Evolutionary conservation across 257 asterid genomes (phyloP).

Genomic region (Solanum sejunctum): DNA sequence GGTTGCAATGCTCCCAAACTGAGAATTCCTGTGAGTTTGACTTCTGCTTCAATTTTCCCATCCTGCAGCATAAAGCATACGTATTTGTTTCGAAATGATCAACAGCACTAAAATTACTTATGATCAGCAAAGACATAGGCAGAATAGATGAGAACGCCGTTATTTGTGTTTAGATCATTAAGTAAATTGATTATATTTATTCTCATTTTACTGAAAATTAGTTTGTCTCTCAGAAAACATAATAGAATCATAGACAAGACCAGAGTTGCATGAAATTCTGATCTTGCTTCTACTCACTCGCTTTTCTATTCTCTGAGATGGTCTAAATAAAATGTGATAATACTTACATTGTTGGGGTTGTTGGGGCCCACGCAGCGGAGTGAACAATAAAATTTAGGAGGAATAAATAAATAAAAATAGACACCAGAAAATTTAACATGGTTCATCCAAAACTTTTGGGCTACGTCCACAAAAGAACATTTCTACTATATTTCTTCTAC

Average conservation of each 20-base stretch:
- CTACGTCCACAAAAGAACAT: no score
- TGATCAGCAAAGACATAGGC: not conserved
- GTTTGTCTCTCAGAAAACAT: not conserved
- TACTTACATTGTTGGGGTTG: no score
- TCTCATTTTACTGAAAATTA: not conserved
- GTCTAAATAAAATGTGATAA: not conserved
- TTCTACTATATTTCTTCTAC: no score
- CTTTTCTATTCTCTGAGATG: not conserved
- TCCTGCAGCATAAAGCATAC: conserved; percentile 33
- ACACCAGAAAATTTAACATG: no score
- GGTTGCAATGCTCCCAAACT: conserved; percentile 90
- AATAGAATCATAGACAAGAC: not conserved
- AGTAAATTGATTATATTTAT: not conserved
- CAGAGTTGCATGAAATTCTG: not conserved
- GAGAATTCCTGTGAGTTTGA: conserved; percentile 91
- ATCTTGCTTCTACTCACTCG: not conserved
- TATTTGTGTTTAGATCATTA: not conserved
- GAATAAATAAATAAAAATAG: no score
- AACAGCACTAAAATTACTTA: not conserved
- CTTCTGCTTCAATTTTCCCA: conserved; percentile 99
- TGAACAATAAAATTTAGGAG: no score
- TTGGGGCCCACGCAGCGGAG: no score
- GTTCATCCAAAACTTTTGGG: no score
- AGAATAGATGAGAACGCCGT: not conserved
- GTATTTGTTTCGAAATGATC: not conserved